A percentile compares a stretch with the other conserved stretches of the same genome.
These are phyloP conservation scores for Stephania yunnanensis DNA, from an alignment of 164 flowering plant genomes.

Conservation along the genomic window DNA sequence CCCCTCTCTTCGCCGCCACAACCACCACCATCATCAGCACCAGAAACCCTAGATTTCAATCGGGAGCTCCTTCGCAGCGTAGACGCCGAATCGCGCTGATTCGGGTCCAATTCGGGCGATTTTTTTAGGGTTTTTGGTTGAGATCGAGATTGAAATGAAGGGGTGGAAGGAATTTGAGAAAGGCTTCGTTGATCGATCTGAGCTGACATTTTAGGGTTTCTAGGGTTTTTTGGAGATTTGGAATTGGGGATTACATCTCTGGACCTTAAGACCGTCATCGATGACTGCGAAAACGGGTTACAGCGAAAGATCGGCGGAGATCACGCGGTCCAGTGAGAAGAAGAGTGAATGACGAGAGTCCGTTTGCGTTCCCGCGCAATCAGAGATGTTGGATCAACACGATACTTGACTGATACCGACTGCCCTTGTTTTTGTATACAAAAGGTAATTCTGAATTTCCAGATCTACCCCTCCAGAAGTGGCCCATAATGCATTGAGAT, in stretches of 20 bases:
- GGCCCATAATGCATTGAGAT: too few relatives aligned
- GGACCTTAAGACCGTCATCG: slow-evolving; percentile 53
- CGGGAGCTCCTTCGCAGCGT: background rate
- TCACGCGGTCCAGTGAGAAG: background rate
- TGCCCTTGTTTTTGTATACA: too few relatives aligned
- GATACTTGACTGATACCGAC: background rate
- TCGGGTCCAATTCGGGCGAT: too few relatives aligned
- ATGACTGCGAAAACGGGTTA: background rate
- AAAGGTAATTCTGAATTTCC: too few relatives aligned
- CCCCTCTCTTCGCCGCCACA: background rate
- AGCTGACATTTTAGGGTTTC: slow-evolving; percentile 23
- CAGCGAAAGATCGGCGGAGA: background rate
- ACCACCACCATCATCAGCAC: background rate
- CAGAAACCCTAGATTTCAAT: background rate
- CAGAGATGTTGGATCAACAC: background rate
- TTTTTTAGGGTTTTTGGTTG: too few relatives aligned
- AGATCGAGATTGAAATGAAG: slow-evolving; percentile 6
- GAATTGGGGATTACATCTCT: slow-evolving; percentile 28
- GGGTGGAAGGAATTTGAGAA: background rate
- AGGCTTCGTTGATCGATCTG: slow-evolving; percentile 15
- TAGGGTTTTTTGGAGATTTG: slow-evolving; percentile 18
- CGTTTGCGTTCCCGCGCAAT: background rate
- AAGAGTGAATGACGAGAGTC: background rate
- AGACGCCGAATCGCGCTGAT: background rate
- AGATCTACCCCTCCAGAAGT: too few relatives aligned